These are phyloP conservation scores for Syncephalis fuscata DNA, from an alignment of 371 early-diverging fungal genomes.

Conservation along the genomic window DNA sequence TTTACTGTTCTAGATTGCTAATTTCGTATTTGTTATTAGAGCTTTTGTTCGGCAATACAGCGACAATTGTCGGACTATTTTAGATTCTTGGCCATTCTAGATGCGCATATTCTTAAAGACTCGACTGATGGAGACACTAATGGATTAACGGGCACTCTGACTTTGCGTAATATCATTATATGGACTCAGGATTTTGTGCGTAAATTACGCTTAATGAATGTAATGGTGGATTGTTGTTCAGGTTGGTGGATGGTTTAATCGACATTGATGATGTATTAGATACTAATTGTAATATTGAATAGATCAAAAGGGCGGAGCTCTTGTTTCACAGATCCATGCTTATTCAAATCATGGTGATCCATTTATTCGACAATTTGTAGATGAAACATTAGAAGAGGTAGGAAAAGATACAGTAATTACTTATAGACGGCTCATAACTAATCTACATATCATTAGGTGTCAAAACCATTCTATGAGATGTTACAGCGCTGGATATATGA, in stretches of 20 bases:
- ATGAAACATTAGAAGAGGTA: constrained; percentile 55
- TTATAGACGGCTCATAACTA: neutral
- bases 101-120: constrained; percentile 48
- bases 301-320: constrained; percentile 53
- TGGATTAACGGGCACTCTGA: constrained; percentile 26
- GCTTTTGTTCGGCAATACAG: constrained; percentile 65
- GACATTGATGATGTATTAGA: too few species aligned
- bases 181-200: constrained; percentile 72
- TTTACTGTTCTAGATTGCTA: neutral
- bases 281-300: neutral
- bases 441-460: constrained; percentile 26
- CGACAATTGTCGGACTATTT: constrained; percentile 65
- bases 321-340: constrained; percentile 61
- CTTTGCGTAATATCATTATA: constrained; percentile 66
- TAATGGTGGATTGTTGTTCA: constrained; percentile 36
- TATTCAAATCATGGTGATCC: constrained; percentile 85
- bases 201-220: constrained; percentile 54
- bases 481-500: constrained; percentile 86
- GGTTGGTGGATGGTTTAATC: constrained; percentile 12
- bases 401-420: neutral
- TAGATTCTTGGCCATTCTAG: constrained; percentile 66
- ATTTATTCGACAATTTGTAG: constrained; percentile 55
- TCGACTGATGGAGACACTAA: constrained; percentile 8
- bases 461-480: constrained; percentile 78
- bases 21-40: constrained; percentile 19